These are phyloP conservation scores for Clarireedia hainanense DNA, from an alignment of 2,329 filamentous ascomycete genomes.

Conservation along the genomic window DNA sequence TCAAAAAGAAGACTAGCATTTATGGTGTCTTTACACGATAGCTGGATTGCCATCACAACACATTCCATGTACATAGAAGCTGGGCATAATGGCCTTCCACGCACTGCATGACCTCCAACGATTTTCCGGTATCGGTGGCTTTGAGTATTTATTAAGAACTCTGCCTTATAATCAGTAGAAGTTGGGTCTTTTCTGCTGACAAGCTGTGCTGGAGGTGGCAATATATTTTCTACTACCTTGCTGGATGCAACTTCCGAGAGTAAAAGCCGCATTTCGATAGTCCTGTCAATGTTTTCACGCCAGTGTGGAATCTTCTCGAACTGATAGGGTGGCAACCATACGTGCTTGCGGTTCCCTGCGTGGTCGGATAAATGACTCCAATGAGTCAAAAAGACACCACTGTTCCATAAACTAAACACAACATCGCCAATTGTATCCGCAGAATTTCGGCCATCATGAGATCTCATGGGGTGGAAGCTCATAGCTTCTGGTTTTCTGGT, in stretches of 20 bases:
- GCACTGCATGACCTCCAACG: background rate
- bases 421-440: background rate
- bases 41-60: background rate
- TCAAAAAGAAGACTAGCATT: background rate
- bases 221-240: background rate
- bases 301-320: conserved; percentile 30
- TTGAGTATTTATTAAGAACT: background rate
- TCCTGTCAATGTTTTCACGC: conserved; percentile 8
- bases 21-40: background rate
- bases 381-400: background rate
- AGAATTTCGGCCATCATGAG: background rate
- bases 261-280: background rate
- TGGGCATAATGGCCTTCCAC: background rate
- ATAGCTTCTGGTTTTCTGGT: background rate
- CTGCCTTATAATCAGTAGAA: background rate
- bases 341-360: background rate
- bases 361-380: background rate
- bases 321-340: conserved; percentile 29
- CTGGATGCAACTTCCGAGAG: too few relatives aligned
- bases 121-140: background rate
- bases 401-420: background rate
- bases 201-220: background rate
- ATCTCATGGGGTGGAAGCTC: background rate
- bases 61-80: conserved; percentile 5
- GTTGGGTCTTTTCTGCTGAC: background rate